Evolutionary conservation across 768 basidiomycete species (phyloP).

Genomic region (Lentinula aciculospora): DNA sequence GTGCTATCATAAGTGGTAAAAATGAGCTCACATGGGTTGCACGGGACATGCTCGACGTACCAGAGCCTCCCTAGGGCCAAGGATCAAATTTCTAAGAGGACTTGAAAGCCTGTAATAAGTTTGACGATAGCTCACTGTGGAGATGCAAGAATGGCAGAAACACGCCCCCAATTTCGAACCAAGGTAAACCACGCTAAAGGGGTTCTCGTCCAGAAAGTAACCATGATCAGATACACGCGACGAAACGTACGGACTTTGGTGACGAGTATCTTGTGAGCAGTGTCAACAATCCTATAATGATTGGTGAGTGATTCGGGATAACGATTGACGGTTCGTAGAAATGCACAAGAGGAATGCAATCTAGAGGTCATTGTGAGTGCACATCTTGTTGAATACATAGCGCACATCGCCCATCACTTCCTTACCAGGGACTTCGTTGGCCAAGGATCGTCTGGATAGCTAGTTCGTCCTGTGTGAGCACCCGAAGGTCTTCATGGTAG

Average conservation of each 20-base stretch:
- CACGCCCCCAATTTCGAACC: slow-evolving; percentile 12
- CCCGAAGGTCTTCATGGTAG: not conserved
- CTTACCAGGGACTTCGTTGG: slow-evolving; percentile 7
- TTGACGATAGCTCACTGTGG: slow-evolving; percentile 4
- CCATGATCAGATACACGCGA: not conserved
- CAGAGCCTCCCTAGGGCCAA: not conserved
- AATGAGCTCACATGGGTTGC: not conserved
- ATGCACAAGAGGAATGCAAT: not conserved
- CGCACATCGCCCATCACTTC: not conserved
- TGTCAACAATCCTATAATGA: slow-evolving; percentile 8
- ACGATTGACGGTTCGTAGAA: not conserved
- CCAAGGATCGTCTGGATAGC: slow-evolving; percentile 12
- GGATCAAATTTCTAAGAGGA: not conserved
- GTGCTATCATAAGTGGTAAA: not conserved
- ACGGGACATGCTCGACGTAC: not conserved
- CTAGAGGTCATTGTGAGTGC: not conserved
- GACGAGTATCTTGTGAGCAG: slow-evolving; percentile 12
- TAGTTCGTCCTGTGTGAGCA: not conserved
- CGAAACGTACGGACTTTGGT: slow-evolving; percentile 12
- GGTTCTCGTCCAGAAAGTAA: not conserved
- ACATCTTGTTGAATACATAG: not conserved
- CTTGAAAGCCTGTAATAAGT: no score
- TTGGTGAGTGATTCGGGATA: not conserved
- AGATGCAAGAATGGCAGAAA: slow-evolving; percentile 12
- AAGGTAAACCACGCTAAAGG: slow-evolving; percentile 11